Percentiles rank a stretch among this genome's conserved stretches.
Conservation (phyloP, 768 basidiomycete genomes). For the Cubamyces lactineus region DNA sequence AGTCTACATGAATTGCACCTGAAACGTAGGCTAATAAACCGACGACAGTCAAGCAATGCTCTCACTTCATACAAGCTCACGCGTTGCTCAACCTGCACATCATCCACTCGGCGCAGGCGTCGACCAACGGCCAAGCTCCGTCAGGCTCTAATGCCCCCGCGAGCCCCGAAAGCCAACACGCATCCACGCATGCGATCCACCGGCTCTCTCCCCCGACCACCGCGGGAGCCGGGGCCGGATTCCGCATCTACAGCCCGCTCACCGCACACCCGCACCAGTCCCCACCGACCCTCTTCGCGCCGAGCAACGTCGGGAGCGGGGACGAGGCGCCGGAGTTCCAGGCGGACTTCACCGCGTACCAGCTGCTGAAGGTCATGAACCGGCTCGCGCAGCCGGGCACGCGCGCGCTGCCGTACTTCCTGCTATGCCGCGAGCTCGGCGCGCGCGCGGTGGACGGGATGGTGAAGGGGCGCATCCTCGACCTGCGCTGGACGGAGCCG, state of each 20-base stretch:
- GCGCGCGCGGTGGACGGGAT: constrained; percentile 84
- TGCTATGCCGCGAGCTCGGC: constrained; percentile 82
- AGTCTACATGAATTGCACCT: constrained; percentile 31
- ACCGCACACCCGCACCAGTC: constrained; percentile 31
- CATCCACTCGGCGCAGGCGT: constrained; percentile 76
- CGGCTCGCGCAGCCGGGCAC: constrained; percentile 68
- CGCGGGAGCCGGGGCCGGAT: constrained; percentile 33
- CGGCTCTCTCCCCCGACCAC: constrained; percentile 29
- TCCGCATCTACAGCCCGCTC: constrained; percentile 44
- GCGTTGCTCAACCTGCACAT: constrained; percentile 84
- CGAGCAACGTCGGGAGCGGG: constrained; percentile 24
- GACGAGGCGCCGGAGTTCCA: constrained; percentile 49
- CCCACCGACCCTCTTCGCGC: constrained; percentile 23
- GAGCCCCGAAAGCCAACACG: constrained; percentile 26
- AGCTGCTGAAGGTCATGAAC: constrained; percentile 81
- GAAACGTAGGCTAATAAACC: not conserved
- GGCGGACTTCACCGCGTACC: constrained; percentile 76
- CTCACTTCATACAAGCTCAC: constrained; percentile 86
- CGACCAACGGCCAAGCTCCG: constrained; percentile 34
- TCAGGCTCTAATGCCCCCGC: constrained; percentile 30
- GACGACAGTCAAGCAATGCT: constrained; percentile 68
- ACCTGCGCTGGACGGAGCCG: constrained; percentile 76
- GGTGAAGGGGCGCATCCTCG: constrained; percentile 76
- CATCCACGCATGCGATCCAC: constrained; percentile 29
- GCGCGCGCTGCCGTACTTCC: constrained; percentile 74